phyloP scores from a whole-genome alignment of 2,329 filamentous ascomycete species.

The Neonectria sp. region DNA sequence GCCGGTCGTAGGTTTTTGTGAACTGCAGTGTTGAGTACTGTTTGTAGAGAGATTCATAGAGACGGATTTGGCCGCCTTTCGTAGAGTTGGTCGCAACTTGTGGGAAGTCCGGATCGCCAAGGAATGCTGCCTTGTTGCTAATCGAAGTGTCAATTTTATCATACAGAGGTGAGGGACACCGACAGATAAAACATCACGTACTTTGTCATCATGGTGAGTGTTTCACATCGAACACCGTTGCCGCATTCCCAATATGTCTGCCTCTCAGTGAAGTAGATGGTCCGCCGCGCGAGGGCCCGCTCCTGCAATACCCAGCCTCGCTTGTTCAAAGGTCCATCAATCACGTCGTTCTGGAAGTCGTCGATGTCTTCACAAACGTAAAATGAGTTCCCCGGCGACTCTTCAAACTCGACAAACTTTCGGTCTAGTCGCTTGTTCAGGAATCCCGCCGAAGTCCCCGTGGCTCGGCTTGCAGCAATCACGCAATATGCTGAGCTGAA shows the following conservation, averaged over 20 bases:
- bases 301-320: constrained; percentile 32
- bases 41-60: constrained; percentile 37
- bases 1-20: constrained; percentile 30
- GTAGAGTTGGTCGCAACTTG: constrained; percentile 6
- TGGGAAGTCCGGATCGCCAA: constrained; percentile 41
- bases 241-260: constrained; percentile 42
- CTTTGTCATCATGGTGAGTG: constrained; percentile 33
- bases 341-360: constrained; percentile 34
- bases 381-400: background rate
- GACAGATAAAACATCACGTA: constrained; percentile 3
- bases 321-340: constrained; percentile 18
- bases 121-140: constrained; percentile 25
- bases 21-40: constrained; percentile 36
- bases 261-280: constrained; percentile 36
- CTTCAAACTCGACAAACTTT: constrained; percentile 17
- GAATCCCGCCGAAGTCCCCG: constrained; percentile 10
- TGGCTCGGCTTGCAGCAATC: constrained; percentile 15
- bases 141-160: background rate
- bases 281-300: constrained; percentile 34
- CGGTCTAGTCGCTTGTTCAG: constrained; percentile 16
- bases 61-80: constrained; percentile 32
- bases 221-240: constrained; percentile 35
- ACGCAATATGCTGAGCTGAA: constrained; percentile 16
- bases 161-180: too few relatives aligned
- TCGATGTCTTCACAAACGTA: constrained; percentile 37